These are phyloP conservation scores for Mortierella sp. DNA, from an alignment of 371 early-diverging fungal genomes.

Conservation along the genomic window DNA sequence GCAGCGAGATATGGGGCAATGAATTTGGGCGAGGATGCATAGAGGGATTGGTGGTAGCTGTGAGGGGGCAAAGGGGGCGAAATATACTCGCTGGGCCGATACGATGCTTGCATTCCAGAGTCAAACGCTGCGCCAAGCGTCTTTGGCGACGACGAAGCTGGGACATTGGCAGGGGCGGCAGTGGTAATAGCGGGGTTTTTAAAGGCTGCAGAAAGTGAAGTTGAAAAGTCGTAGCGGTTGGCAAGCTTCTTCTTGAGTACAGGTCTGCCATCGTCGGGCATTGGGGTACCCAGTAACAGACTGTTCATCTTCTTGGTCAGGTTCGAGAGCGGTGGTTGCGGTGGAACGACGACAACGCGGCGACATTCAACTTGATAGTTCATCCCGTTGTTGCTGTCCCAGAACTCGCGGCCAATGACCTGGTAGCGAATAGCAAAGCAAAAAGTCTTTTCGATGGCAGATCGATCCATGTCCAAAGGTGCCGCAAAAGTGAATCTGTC, in stretches of 20 bases:
- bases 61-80: slow-evolving; percentile 17
- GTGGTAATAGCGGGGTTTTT: slow-evolving; percentile 11
- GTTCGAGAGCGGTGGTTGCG: slow-evolving; percentile 13
- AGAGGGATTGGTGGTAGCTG: slow-evolving; percentile 25
- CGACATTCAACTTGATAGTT: slow-evolving; percentile 72
- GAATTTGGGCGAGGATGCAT: slow-evolving; percentile 46
- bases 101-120: slow-evolving; percentile 17
- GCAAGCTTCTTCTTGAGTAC: slow-evolving; percentile 37
- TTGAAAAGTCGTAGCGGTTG: slow-evolving; percentile 45
- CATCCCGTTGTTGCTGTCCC: slow-evolving; percentile 85
- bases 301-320: slow-evolving; percentile 29
- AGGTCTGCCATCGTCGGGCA: slow-evolving; percentile 32
- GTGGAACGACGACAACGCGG: slow-evolving; percentile 18
- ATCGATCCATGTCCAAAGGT: slow-evolving; percentile 40
- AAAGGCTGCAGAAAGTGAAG: slow-evolving; percentile 47
- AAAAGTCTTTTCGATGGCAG: slow-evolving; percentile 38
- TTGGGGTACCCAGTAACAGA: slow-evolving; percentile 15
- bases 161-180: not conserved
- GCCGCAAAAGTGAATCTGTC: slow-evolving; percentile 42
- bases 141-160: not conserved
- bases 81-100: slow-evolving; percentile 47
- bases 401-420: slow-evolving; percentile 72
- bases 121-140: not conserved
- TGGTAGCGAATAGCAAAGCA: slow-evolving; percentile 66
- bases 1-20: slow-evolving; percentile 23